Percentiles rank a stretch among this genome's conserved stretches.
These are phyloP conservation scores for Populus hybrid DNA, from an alignment of 441 rosid species.

Conservation along the genomic window DNA sequence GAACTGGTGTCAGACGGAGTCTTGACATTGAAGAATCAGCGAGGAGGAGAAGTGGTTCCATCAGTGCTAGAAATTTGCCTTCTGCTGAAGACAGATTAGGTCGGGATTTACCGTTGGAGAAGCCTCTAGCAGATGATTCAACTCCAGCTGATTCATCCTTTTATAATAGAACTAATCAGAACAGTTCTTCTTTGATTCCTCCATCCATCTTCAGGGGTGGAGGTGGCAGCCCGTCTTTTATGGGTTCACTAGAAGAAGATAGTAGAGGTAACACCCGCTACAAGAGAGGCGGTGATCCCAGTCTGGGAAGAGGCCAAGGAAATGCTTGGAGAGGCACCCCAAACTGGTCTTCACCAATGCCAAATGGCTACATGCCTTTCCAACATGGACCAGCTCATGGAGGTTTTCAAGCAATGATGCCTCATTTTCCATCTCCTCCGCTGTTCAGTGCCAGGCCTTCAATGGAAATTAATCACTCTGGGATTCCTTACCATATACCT, in stretches of 20 bases:
- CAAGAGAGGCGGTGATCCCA: conserved; percentile 64
- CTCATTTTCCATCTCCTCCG: conserved; percentile 75
- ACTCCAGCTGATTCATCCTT: conserved; percentile 58
- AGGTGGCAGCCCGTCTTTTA: conserved; percentile 58
- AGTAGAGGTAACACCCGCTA: conserved; percentile 54
- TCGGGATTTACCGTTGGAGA: conserved; percentile 53
- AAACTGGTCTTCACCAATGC: conserved; percentile 74
- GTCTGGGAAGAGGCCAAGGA: conserved; percentile 74
- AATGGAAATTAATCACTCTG: conserved; percentile 75
- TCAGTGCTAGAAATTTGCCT: conserved; percentile 52
- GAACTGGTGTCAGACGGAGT: conserved; percentile 57
- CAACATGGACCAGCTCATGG: conserved; percentile 83
- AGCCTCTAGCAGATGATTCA: conserved; percentile 54
- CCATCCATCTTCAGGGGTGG: conserved; percentile 70
- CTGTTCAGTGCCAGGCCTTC: conserved; percentile 83
- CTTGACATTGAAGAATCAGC: conserved; percentile 77
- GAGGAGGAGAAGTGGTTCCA: conserved; percentile 50
- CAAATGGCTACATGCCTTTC: conserved; percentile 88
- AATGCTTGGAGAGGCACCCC: conserved; percentile 92
- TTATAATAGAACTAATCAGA: conserved; percentile 53
- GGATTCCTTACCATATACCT: conserved; percentile 72
- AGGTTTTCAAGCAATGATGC: conserved; percentile 73
- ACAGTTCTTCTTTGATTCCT: conserved; percentile 51
- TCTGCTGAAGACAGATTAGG: conserved; percentile 49
- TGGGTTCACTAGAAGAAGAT: conserved; percentile 69